Conservation (phyloP, 495 filamentous ascomycete genomes). For the Penicillium cinerascens region DNA sequence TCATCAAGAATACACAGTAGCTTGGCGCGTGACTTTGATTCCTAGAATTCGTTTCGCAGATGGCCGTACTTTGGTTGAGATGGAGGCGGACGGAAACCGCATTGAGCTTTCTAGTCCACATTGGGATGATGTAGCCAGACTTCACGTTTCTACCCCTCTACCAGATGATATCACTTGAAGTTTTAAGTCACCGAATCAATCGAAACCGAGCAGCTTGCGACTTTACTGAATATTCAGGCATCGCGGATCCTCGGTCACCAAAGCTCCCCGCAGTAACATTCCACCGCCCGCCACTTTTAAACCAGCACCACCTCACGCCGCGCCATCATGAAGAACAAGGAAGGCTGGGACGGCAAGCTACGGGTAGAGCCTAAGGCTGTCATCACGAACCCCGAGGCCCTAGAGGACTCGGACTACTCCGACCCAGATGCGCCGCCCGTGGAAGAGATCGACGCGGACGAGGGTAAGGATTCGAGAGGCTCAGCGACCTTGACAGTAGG, state of each 20-base stretch:
- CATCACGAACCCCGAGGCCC: slow-evolving; percentile 68
- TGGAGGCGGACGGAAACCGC: neutral
- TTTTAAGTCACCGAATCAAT: neutral
- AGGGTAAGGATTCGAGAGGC: slow-evolving; percentile 51
- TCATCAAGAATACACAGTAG: slow-evolving; percentile 15
- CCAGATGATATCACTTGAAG: neutral
- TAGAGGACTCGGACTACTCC: slow-evolving; percentile 80
- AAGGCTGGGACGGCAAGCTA: slow-evolving; percentile 93
- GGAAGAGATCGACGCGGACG: slow-evolving; percentile 76
- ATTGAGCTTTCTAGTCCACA: slow-evolving; percentile 10
- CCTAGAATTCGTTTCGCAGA: neutral
- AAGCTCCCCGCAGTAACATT: slow-evolving; percentile 25
- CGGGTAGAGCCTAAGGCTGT: slow-evolving; percentile 63
- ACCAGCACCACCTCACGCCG: slow-evolving; percentile 6
- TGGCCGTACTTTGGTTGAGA: neutral
- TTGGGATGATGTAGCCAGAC: slow-evolving; percentile 18
- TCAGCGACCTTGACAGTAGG: neutral
- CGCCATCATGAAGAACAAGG: slow-evolving; percentile 55
- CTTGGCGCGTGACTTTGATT: neutral
- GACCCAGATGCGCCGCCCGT: slow-evolving; percentile 75
- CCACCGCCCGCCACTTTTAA: slow-evolving; percentile 20
- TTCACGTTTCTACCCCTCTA: neutral
- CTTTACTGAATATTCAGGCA: slow-evolving; percentile 3
- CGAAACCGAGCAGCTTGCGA: neutral
- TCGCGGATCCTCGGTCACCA: slow-evolving; percentile 4